phyloP scores from a whole-genome alignment of 768 basidiomycete species.

The Leccinum disarticulatum region DNA sequence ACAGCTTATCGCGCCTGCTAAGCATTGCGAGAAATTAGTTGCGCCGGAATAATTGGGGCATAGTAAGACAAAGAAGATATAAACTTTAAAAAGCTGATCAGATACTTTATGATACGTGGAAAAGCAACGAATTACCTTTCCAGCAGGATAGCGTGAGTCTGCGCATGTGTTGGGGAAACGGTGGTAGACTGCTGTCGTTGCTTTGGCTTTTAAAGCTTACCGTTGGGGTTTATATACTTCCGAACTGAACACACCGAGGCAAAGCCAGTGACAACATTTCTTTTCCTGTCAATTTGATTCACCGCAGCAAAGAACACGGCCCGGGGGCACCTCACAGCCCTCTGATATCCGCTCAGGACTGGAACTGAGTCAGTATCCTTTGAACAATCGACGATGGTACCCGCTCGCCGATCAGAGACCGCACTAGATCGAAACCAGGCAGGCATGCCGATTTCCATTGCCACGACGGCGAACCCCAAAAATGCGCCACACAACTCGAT shows the following conservation, averaged over 20 bases:
- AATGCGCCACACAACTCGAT: neutral
- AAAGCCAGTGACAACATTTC: neutral
- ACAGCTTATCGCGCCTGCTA: conserved; percentile 3
- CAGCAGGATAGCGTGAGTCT: neutral
- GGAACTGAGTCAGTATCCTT: no score
- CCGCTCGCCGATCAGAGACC: no score
- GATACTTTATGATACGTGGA: neutral
- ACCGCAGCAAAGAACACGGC: neutral
- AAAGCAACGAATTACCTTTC: conserved; percentile 5
- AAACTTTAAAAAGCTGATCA: conserved; percentile 9
- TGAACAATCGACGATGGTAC: neutral
- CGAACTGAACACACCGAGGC: neutral
- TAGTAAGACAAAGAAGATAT: neutral
- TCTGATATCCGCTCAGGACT: neutral
- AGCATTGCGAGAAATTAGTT: conserved; percentile 16
- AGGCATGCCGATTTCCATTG: neutral
- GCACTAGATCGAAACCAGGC: neutral
- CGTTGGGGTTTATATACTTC: neutral
- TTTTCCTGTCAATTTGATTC: neutral
- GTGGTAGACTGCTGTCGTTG: neutral
- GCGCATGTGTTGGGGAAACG: conserved; percentile 1
- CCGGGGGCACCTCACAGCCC: neutral
- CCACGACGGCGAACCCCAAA: neutral
- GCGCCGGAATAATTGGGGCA: neutral
- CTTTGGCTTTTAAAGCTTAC: neutral